phyloP scores from a whole-genome alignment of 495 filamentous ascomycete species.

The Terfezia claveryi region DNA sequence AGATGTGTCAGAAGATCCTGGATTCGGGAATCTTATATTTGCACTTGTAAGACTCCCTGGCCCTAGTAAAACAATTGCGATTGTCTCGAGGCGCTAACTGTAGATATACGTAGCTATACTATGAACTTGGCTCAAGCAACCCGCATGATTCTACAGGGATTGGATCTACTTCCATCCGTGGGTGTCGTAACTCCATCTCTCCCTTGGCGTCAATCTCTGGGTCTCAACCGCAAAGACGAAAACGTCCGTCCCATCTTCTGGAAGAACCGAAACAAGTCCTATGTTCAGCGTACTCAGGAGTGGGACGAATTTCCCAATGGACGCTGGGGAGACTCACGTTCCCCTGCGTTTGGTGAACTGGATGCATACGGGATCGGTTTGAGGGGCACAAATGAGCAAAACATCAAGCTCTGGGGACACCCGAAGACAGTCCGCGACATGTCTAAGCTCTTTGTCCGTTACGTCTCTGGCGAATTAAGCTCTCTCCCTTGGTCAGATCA shows the following conservation, averaged over 20 bases:
- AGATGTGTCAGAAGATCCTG: slow-evolving; percentile 72
- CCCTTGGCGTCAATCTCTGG: slow-evolving; percentile 89
- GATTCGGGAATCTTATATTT: slow-evolving; percentile 64
- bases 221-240: slow-evolving; percentile 65
- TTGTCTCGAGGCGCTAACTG: not conserved
- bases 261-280: slow-evolving; percentile 90
- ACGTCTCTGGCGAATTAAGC: slow-evolving; percentile 56
- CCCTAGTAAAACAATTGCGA: not conserved
- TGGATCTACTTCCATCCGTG: slow-evolving; percentile 54
- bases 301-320: slow-evolving; percentile 99
- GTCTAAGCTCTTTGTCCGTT: slow-evolving; percentile 58
- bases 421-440: slow-evolving; percentile 62
- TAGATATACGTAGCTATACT: slow-evolving; percentile 42
- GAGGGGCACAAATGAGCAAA: slow-evolving; percentile 91
- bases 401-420: slow-evolving; percentile 84
- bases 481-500: slow-evolving; percentile 88
- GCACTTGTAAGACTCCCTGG: slow-evolving; percentile 45
- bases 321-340: slow-evolving; percentile 93
- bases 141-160: slow-evolving; percentile 75
- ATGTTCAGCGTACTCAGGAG: slow-evolving; percentile 83
- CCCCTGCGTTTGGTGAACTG: slow-evolving; percentile 89
- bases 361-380: slow-evolving; percentile 89
- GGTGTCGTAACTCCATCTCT: slow-evolving; percentile 63
- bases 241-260: slow-evolving; percentile 98
- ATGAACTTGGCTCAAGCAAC: slow-evolving; percentile 97